These are phyloP conservation scores for Alternaria ventricosa DNA, from an alignment of 2,329 filamentous ascomycete genomes.

Conservation along the genomic window DNA sequence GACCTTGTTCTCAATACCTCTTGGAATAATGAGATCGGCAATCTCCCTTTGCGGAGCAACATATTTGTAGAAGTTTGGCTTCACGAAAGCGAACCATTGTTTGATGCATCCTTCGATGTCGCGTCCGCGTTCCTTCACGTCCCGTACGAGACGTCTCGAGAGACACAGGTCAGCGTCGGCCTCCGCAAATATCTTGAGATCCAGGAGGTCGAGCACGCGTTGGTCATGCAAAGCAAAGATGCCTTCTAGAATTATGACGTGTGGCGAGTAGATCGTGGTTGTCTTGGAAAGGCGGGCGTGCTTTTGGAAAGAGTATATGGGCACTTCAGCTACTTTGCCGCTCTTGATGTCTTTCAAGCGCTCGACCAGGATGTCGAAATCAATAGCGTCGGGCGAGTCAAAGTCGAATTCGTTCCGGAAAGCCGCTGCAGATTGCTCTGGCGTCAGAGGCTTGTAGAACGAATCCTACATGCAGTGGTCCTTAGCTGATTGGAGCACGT, in stretches of 20 bases:
- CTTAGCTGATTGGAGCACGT: constrained; percentile 31
- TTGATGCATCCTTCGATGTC: constrained; percentile 97
- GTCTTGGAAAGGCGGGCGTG: constrained; percentile 81
- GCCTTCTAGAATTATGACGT: constrained; percentile 92
- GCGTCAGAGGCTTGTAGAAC: constrained; percentile 89
- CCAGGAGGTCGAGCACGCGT: constrained; percentile 82
- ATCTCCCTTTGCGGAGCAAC: constrained; percentile 91
- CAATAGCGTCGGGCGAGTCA: constrained; percentile 90
- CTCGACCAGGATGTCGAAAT: constrained; percentile 88
- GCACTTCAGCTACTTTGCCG: constrained; percentile 88
- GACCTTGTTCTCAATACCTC: constrained; percentile 92
- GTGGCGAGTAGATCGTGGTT: constrained; percentile 91
- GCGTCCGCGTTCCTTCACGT: constrained; percentile 86
- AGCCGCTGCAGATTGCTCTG: constrained; percentile 78
- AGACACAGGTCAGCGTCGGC: constrained; percentile 94
- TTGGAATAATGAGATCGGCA: constrained; percentile 93
- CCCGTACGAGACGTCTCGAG: constrained; percentile 72
- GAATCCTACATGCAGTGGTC: constrained; percentile 71
- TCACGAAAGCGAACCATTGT: constrained; percentile 96
- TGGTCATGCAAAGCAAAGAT: constrained; percentile 94
- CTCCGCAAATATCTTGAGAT: constrained; percentile 97
- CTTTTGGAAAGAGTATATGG: constrained; percentile 92
- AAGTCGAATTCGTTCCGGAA: constrained; percentile 96
- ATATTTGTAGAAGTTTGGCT: constrained; percentile 94
- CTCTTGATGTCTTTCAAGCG: constrained; percentile 84